A percentile compares a stretch with the other conserved stretches of the same genome.
These are phyloP conservation scores for Metschnikowia koreensis DNA, from an alignment of 805 yeast species.

Conservation along the genomic window DNA sequence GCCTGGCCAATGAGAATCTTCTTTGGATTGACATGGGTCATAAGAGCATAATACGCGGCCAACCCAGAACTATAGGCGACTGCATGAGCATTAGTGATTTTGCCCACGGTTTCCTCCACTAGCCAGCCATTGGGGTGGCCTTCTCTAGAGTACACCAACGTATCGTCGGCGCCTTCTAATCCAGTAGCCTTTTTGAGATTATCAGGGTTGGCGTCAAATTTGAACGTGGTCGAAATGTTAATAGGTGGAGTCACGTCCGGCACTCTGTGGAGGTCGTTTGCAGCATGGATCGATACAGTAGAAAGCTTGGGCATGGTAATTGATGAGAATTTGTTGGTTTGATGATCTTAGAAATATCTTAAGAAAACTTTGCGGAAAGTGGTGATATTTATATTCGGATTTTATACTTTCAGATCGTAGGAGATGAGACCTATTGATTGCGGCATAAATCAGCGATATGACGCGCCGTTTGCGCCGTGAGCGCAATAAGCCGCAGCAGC, in stretches of 20 bases:
- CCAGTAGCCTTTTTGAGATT: slow-evolving; percentile 47
- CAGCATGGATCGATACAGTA: slow-evolving; percentile 59
- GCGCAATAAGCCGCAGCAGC: too few relatives aligned
- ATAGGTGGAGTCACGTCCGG: slow-evolving; percentile 77
- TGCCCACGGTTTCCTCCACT: slow-evolving; percentile 62
- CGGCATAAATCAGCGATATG: too few relatives aligned
- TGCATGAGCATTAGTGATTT: slow-evolving; percentile 60
- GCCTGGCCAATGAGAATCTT: slow-evolving; percentile 72
- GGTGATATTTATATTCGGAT: too few relatives aligned
- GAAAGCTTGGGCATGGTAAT: slow-evolving; percentile 5
- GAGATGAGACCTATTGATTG: too few relatives aligned
- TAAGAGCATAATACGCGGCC: slow-evolving; percentile 74
- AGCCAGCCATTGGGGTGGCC: slow-evolving; percentile 71
- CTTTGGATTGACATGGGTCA: slow-evolving; percentile 72
- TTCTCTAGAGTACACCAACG: slow-evolving; percentile 58
- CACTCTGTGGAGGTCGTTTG: slow-evolving; percentile 56
- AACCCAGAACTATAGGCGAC: slow-evolving; percentile 77
- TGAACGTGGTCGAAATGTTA: slow-evolving; percentile 75
- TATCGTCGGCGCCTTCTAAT: slow-evolving; percentile 12
- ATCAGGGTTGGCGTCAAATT: slow-evolving; percentile 60
- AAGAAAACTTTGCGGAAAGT: too few relatives aligned
- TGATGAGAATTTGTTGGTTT: too few relatives aligned
- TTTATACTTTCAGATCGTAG: too few relatives aligned
- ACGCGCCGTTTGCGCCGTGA: too few relatives aligned
- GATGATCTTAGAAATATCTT: too few relatives aligned